Evolutionary conservation across 768 basidiomycete species (phyloP), one percentile per base, ranked within the genome.

Genomic region (Serendipita sp.): DNA sequence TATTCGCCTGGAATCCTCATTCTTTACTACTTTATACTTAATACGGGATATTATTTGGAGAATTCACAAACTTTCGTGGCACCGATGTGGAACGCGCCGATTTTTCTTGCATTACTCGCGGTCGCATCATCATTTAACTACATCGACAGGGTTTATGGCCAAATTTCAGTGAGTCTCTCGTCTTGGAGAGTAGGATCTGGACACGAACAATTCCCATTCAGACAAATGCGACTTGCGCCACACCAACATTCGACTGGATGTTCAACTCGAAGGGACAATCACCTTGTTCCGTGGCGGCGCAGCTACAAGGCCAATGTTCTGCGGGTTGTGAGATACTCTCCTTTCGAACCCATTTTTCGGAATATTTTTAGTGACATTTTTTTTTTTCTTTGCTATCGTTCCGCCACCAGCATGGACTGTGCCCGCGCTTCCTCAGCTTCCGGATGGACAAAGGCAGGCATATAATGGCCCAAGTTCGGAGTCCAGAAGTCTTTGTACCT

Each of bases 141-240:
- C 38, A 7, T 38, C 7, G 38, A 38, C 14, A 14, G 38, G 7
- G 38, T 38, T 38, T 38, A 38, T 38, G 38, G 38, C 38, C 38
- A 38, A 38, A 38, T 38, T 14, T 38, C 38, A 14, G 38, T 38
- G 14, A 38, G 38, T 7, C 14, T 38, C 5, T 38, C 5, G 38
- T 38, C 14, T 38, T 38, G 14, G 14, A 5, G 38, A 38, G 14
- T 5, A 38, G 14, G 5, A 7, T 38, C 14, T 38, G 14, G 38
- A 14, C 14, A 7, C 38, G 5, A 7, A 38, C 14, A 5, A 38
- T 5, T 20, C n/a, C 5, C n/a, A 43, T 41, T 17, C 9, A 56
- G 65, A 63, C 62, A 22, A 58, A 63, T 5, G 62, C 62, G 20
- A 63, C 62, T 16, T 63, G 62, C 38, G 53, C 62, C 11, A 42